Evolutionary conservation across 176 grass and related monocot genomes (phyloP), one percentile per base, ranked within the genome.

Genomic region (Avena eriantha): DNA sequence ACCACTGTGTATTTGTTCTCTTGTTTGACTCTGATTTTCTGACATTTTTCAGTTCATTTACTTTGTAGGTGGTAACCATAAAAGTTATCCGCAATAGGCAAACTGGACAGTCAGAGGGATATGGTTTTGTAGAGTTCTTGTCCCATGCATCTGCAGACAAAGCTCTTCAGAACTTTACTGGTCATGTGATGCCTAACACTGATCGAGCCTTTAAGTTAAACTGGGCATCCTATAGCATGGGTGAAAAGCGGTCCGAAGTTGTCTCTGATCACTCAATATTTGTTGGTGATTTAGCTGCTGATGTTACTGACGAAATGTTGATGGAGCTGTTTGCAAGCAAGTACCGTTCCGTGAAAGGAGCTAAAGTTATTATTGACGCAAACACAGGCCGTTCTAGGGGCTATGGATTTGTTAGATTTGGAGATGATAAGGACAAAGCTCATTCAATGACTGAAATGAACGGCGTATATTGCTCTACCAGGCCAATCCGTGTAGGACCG

Each of bases 31-130:
- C 4, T 77, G 71, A 34, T 85, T 65, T 84, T 69, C 26, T 69
- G 2, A 70, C 16, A 10, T 58, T 90, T 77, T 84, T 22, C 5
- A 24, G 8, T 85, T 64, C 59, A 2, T 83, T 41, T 66, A 41
- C 84, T 92, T 80, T 58, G 33, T 50, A 93, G 91, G 91, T 93
- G 36, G 76, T 87, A 73, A 90, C 80, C 16, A 93, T 93, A 80
- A 93, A 93, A 93, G 91, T 93, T 84, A 93, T 93, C 82, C 87
- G 85, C 63, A 93, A 90, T 84, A 90, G 88, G 77, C 91, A 93
- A 84, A 93, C 91, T 71, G 91, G 91, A 73, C 87, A 90, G 23
- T 93, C 91, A 5, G 91, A 93, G 85, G 91, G 91, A 69, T 93
- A 93, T 65, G 91, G 91, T 85, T 93, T 93, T 87, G 91, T 93